Conservation (phyloP, 805 yeast genomes). For the Kuraishia piskuri region DNA sequence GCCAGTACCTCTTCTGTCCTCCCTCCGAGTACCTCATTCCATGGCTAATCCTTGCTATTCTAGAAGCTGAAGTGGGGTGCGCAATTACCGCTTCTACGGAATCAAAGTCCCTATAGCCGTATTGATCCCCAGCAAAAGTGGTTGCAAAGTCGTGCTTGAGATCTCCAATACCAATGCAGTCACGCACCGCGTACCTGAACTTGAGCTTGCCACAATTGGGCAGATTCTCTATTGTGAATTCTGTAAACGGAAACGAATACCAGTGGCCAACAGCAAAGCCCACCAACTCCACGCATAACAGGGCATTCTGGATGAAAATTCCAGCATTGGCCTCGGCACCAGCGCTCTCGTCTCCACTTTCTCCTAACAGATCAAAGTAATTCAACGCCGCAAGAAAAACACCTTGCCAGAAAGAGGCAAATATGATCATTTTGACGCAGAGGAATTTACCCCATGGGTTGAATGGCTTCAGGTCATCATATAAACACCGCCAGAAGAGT, state of each 20-base stretch:
- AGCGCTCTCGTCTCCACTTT: constrained; percentile 25
- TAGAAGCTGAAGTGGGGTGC: constrained; percentile 57
- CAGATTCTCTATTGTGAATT: constrained; percentile 50
- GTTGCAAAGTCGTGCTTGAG: constrained; percentile 72
- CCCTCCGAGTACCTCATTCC: constrained; percentile 77
- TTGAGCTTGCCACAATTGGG: constrained; percentile 67
- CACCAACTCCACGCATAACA: constrained; percentile 76
- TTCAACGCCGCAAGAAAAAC: constrained; percentile 45
- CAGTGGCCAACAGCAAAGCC: constrained; percentile 87
- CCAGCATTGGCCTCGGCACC: constrained; percentile 23
- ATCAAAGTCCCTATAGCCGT: constrained; percentile 78
- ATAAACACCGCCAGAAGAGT: constrained; percentile 87
- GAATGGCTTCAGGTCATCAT: constrained; percentile 65
- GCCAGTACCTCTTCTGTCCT: constrained; percentile 82
- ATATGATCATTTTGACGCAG: constrained; percentile 87
- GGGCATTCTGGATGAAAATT: constrained; percentile 62
- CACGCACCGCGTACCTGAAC: constrained; percentile 58
- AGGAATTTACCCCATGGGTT: constrained; percentile 89
- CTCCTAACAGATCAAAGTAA: constrained; percentile 27
- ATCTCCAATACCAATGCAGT: constrained; percentile 72
- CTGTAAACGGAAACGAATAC: constrained; percentile 71
- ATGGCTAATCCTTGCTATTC: constrained; percentile 64
- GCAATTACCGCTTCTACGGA: constrained; percentile 64
- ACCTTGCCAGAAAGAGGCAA: constrained; percentile 98
- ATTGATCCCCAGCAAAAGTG: constrained; percentile 57